These are phyloP conservation scores for Trichoderma gracile DNA, from an alignment of 2,329 filamentous ascomycete species.

Conservation along the genomic window DNA sequence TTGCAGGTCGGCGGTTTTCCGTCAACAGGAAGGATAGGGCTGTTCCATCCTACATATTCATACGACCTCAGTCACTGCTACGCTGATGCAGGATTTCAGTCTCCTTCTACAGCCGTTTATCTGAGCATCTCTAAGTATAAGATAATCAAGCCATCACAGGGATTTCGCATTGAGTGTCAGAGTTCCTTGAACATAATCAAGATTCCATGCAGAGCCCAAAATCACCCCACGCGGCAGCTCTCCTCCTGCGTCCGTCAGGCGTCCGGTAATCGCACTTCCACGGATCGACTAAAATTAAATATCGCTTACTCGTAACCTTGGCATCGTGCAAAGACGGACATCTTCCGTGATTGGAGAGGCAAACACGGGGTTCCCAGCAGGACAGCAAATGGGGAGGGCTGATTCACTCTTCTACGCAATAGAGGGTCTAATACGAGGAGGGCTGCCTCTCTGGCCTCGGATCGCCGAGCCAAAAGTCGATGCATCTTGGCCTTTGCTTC, in stretches of 20 bases:
- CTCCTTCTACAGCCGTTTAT: too few relatives aligned
- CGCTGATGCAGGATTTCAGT: too few relatives aligned
- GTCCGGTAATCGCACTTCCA: slow-evolving; percentile 15
- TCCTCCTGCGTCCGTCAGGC: neutral
- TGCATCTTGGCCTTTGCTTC: neutral
- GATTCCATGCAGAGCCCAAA: neutral
- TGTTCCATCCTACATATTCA: too few relatives aligned
- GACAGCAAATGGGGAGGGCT: neutral
- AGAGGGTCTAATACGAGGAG: slow-evolving; percentile 11
- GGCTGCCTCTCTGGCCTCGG: neutral
- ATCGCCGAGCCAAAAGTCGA: neutral
- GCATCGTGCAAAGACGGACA: neutral
- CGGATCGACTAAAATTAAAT: slow-evolving; percentile 20
- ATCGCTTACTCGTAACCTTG: slow-evolving; percentile 10
- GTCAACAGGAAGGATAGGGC: too few relatives aligned
- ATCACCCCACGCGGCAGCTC: neutral
- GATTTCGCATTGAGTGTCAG: too few relatives aligned
- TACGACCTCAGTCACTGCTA: too few relatives aligned
- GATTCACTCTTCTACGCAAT: too few relatives aligned
- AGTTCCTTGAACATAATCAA: slow-evolving; percentile 5
- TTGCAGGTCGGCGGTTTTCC: too few relatives aligned
- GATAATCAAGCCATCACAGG: too few relatives aligned
- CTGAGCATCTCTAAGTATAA: too few relatives aligned
- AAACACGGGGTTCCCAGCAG: neutral
- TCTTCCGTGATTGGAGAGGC: neutral